These are phyloP conservation scores for Scedosporium dehoogii DNA, from an alignment of 2,329 filamentous ascomycete genomes.

Conservation along the genomic window DNA sequence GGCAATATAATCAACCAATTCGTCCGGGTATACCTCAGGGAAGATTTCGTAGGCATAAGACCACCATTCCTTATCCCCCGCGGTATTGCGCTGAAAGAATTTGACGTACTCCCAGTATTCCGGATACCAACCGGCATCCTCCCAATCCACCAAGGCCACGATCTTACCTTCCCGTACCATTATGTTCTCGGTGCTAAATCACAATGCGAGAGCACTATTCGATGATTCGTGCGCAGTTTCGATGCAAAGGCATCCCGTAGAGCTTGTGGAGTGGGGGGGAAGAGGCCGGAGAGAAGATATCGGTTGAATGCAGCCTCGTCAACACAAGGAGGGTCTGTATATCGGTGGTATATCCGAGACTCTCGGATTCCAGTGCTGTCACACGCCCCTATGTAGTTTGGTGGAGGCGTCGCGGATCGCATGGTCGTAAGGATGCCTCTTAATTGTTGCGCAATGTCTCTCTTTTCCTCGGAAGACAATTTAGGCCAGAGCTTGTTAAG, in stretches of 20 bases:
- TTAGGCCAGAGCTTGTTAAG: conserved; percentile 17
- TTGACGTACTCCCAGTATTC: conserved; percentile 29
- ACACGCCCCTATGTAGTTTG: conserved; percentile 15
- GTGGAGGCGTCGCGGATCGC: conserved; percentile 13
- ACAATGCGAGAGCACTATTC: conserved; percentile 37
- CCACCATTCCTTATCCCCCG: conserved; percentile 12
- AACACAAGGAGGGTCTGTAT: conserved; percentile 13
- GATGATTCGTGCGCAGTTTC: conserved; percentile 16
- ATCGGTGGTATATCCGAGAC: conserved; percentile 12
- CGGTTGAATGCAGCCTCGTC: conserved; percentile 17
- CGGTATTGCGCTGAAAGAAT: conserved; percentile 14
- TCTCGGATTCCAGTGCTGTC: conserved; percentile 18
- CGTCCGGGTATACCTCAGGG: conserved; percentile 14
- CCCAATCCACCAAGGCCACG: conserved; percentile 36
- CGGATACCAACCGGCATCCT: conserved; percentile 35
- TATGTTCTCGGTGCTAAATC: conserved; percentile 36
- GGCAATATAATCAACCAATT: conserved; percentile 16
- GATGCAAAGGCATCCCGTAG: conserved; percentile 14
- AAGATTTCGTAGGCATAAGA: conserved; percentile 17
- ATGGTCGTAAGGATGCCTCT: conserved; percentile 15
- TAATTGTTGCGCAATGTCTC: conserved; percentile 15
- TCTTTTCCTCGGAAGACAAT: conserved; percentile 14
- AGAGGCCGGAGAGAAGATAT: conserved; percentile 13
- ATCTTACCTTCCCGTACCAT: conserved; percentile 26
- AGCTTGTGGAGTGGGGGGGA: conserved; percentile 9